phyloP scores from a whole-genome alignment of 164 flowering plant species.

The Magnolia officinalis region DNA sequence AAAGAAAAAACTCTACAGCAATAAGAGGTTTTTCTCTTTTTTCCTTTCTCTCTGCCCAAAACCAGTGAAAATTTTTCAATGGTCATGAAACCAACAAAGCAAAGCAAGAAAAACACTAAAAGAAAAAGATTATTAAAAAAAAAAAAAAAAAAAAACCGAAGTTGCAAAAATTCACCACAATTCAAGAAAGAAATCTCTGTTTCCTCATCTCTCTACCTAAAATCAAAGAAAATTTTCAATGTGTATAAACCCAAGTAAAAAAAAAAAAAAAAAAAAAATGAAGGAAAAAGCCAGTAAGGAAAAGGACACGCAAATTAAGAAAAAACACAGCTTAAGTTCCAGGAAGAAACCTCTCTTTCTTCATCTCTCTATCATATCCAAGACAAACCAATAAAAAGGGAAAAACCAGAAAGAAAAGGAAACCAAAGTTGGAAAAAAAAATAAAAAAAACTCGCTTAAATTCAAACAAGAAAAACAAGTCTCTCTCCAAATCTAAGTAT shows the following conservation, averaged over 20 bases:
- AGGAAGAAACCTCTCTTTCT: neutral
- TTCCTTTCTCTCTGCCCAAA: too few relatives aligned
- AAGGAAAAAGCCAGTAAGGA: too few relatives aligned
- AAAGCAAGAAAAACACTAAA: neutral
- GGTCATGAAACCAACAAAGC: neutral
- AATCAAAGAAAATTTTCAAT: neutral
- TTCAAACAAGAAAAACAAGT: neutral
- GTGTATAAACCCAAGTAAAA: too few relatives aligned
- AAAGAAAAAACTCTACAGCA: too few relatives aligned
- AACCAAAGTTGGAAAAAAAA: neutral
- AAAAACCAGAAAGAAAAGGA: neutral
- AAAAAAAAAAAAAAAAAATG: too few relatives aligned
- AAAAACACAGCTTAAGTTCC: neutral
- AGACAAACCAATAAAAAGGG: neutral
- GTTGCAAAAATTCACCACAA: neutral
- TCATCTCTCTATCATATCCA: neutral
- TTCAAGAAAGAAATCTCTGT: neutral
- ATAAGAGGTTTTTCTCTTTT: too few relatives aligned
- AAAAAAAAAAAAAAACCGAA: neutral
- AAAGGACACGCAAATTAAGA: neutral
- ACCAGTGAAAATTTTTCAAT: too few relatives aligned
- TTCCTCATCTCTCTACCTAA: neutral
- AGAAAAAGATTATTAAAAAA: too few relatives aligned
- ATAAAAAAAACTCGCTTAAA: neutral
- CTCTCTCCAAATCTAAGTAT: neutral